Evolutionary conservation across 164 flowering plant species (phyloP).

Genomic region (Nymphaea thermarum): DNA sequence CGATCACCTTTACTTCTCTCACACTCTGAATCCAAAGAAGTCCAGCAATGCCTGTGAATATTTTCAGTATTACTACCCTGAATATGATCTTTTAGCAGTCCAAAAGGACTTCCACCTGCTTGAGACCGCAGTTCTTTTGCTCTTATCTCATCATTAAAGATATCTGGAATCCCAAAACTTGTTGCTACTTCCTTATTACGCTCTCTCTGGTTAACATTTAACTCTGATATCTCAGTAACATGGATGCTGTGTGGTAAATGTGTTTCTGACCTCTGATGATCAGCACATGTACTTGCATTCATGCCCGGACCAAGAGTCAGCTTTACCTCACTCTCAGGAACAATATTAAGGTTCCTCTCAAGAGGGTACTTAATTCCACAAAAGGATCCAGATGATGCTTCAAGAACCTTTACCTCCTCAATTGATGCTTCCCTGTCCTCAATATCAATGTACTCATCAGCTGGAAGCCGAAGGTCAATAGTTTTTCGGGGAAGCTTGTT

Average conservation of each 20-base stretch:
- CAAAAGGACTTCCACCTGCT: background rate
- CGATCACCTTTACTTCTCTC: background rate
- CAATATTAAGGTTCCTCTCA: conserved; percentile 7
- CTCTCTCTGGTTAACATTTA: background rate
- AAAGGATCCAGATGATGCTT: background rate
- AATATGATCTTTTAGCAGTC: background rate
- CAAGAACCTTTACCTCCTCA: conserved; percentile 18
- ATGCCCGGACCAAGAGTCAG: conserved; percentile 14
- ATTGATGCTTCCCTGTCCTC: conserved; percentile 37
- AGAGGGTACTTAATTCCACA: background rate
- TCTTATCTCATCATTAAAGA: background rate
- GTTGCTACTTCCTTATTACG: background rate
- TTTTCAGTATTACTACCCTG: background rate
- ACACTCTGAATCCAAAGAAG: background rate
- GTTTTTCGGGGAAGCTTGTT: conserved; percentile 27
- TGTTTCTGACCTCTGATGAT: background rate
- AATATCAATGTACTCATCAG: conserved; percentile 65
- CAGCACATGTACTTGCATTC: background rate
- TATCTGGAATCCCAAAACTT: background rate
- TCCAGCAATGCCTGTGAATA: background rate
- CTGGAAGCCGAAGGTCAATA: conserved; percentile 88
- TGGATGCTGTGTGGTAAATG: background rate
- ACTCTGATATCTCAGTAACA: background rate
- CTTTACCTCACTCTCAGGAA: conserved; percentile 19
- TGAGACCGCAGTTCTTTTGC: background rate